Evolutionary conservation across 345 rosid species (phyloP), one percentile per base, ranked within the genome.

Genomic region (Salix viminalis): DNA sequence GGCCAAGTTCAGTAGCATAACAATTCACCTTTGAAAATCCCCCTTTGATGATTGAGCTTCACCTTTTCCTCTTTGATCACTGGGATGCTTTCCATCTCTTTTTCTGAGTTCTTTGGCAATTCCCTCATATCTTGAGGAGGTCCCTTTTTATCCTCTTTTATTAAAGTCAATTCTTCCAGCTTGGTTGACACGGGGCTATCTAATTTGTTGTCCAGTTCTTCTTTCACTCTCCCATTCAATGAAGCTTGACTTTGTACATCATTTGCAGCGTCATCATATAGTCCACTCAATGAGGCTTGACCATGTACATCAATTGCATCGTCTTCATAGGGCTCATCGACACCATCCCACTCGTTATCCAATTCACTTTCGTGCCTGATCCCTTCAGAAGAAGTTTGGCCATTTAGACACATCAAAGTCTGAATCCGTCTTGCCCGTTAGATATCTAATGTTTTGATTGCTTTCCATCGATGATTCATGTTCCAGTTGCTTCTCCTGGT

Each of bases 401-500:
- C 76, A 60, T 73, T 73, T 72, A 69, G 62, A 78, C 76, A 61
- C 7, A 69, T 72, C 80, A 84, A 79, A 76, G 58, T 78, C 85
- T 46, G 37, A 72, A 72, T 77, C 72, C 21, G 44, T 71, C 48
- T 84, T 74, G 1, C 54, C 73, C 9, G 73, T 78, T 32, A 72
- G 50, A 83, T 86, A 89, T 82, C 76, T 86, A 48, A 54, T 74
- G 39, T 69, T 77, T 30, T 73, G 77, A 70, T 70, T 73, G 4
- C 75, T 62, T 12, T 85, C 80, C 48, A 73, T 71, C 18, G 79
- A 81, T 7, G 71, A 26, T 10, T 81, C 82, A 60, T 79, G 79
- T 64, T 87, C 94, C 77, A 81, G 72, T 50, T 72, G 86, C 83
- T 85, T 89, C 88, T 89, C 91, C 86, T 88, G 90, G 77, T 86